Evolutionary conservation across 306 rosid genomes (phyloP).

Genomic region (barrel medic (Medicago truncatula)): MtrunA17r5.0-ANR NC_053045.1:60566001-60566500

Average conservation of each 20-base stretch:
- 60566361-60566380: neutral
- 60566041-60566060: constrained; percentile 17
- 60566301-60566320: too few relatives aligned
- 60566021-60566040: neutral
- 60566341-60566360: neutral
- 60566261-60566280: too few relatives aligned
- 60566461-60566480: constrained; percentile 58
- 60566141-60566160: constrained; percentile 11
- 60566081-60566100: constrained; percentile 6
- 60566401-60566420: neutral
- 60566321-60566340: too few relatives aligned
- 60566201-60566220: neutral
- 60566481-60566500: constrained; percentile 64
- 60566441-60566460: constrained; percentile 84
- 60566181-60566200: constrained; percentile 6
- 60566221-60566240: neutral
- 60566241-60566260: constrained; percentile 5
- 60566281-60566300: too few relatives aligned
- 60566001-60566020: neutral
- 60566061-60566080: constrained; percentile 10
- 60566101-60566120: neutral
- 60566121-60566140: neutral
- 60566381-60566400: too few relatives aligned
- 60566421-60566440: constrained; percentile 31
- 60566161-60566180: neutral